phyloP scores from a whole-genome alignment of 2,329 filamentous ascomycete species.

The Gremmenia infestans region DNA sequence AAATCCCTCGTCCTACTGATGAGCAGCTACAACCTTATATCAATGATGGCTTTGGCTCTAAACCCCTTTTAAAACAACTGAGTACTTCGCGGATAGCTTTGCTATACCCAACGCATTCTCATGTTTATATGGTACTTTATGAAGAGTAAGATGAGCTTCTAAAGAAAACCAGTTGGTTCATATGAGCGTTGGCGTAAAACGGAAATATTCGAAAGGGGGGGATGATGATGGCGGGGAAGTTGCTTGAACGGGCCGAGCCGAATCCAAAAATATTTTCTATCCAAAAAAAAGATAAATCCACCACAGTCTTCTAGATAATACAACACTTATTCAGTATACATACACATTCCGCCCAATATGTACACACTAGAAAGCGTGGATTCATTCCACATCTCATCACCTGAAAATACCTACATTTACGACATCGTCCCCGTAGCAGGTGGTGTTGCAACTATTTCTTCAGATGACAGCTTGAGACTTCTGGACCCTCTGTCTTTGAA shows the following conservation, averaged over 20 bases:
- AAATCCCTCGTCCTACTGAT: neutral
- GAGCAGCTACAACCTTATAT: neutral
- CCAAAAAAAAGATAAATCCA: neutral
- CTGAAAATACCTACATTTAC: conserved; percentile 39
- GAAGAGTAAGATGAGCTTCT: no score
- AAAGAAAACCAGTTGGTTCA: no score
- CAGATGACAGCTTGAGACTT: conserved; percentile 64
- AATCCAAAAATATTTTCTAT: neutral
- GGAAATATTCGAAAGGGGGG: neutral
- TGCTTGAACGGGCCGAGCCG: neutral
- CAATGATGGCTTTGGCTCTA: neutral
- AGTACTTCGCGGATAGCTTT: no score
- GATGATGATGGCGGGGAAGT: neutral
- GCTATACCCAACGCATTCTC: no score
- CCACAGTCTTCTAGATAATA: neutral
- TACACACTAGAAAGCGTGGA: conserved; percentile 25
- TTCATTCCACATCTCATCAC: conserved; percentile 24
- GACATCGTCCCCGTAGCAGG: conserved; percentile 32
- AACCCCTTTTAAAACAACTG: no score
- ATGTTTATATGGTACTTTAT: no score
- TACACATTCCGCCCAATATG: conserved; percentile 22
- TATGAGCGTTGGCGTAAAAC: no score
- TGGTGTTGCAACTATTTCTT: conserved; percentile 49
- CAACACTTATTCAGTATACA: neutral
- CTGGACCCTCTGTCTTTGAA: conserved; percentile 56